Conservation (phyloP, 441 rosid genomes). For the Eruca vesicaria region DNA sequence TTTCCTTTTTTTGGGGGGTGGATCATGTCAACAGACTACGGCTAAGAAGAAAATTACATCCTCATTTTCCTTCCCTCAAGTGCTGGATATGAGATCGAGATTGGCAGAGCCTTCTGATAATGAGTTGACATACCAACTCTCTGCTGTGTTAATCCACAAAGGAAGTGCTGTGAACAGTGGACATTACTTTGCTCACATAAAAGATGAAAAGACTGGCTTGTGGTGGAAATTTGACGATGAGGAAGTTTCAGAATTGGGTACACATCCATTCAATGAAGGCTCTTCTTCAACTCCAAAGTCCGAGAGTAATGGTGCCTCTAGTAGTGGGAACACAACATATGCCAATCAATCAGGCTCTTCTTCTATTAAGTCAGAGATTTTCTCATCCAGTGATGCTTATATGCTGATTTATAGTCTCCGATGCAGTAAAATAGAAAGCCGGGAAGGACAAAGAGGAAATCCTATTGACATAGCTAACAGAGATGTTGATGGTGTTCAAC, state of each 20-base stretch:
- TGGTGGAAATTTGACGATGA: slow-evolving; percentile 99
- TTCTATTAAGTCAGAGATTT: slow-evolving; percentile 48
- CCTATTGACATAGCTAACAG: slow-evolving; percentile 36
- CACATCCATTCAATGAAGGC: slow-evolving; percentile 80
- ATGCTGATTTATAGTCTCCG: slow-evolving; percentile 90
- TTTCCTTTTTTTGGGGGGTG: slow-evolving; percentile 15
- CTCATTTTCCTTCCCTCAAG: slow-evolving; percentile 82
- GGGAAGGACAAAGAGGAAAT: slow-evolving; percentile 29
- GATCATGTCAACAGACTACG: slow-evolving; percentile 87
- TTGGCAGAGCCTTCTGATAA: slow-evolving; percentile 66
- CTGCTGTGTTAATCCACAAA: slow-evolving; percentile 95
- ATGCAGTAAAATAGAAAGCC: slow-evolving; percentile 45
- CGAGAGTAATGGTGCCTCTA: slow-evolving; percentile 40
- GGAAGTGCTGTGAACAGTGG: slow-evolving; percentile 98
- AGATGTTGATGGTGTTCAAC: slow-evolving; percentile 42
- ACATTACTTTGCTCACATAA: slow-evolving; percentile 94
- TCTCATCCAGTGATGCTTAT: slow-evolving; percentile 93
- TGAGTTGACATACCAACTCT: slow-evolving; percentile 69
- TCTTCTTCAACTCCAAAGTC: slow-evolving; percentile 48
- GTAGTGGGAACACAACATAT: slow-evolving; percentile 43
- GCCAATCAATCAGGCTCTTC: slow-evolving; percentile 40
- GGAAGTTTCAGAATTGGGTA: slow-evolving; percentile 78
- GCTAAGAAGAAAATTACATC: slow-evolving; percentile 93
- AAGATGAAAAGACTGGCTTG: slow-evolving; percentile 81
- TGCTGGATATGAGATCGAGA: slow-evolving; percentile 74